Conservation (phyloP, 2,329 filamentous ascomycete genomes). For the Aspergillus tamarii region DNA sequence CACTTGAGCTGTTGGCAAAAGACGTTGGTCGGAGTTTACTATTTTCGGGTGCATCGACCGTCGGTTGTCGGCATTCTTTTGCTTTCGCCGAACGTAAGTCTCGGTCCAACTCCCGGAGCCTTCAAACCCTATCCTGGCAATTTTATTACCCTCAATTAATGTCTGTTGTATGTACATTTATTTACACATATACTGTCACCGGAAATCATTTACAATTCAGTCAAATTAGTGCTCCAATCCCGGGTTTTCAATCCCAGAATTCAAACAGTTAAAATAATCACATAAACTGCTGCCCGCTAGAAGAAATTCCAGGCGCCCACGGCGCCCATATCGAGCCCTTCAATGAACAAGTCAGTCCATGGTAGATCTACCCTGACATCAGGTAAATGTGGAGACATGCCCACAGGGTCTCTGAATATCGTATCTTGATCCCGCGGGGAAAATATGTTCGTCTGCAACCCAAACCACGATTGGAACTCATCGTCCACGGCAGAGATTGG, state of each 20-base stretch:
- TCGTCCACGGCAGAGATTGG: conserved; percentile 20
- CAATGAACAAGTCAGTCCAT: conserved; percentile 17
- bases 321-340: conserved; percentile 16
- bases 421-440: neutral
- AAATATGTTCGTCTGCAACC: conserved; percentile 21
- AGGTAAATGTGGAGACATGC: conserved; percentile 10
- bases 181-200: no score
- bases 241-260: no score
- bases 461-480: conserved; percentile 30
- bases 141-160: rapidly evolving
- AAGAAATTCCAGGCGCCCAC: conserved; percentile 16
- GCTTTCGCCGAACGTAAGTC: neutral
- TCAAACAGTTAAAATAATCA: neutral
- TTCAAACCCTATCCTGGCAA: neutral
- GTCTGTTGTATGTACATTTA: no score
- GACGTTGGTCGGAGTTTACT: neutral
- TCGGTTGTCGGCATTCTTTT: neutral
- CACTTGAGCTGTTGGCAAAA: neutral
- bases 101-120: neutral
- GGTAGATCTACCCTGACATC: conserved; percentile 16
- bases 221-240: no score
- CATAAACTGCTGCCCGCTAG: neutral
- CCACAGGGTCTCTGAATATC: neutral
- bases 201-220: no score
- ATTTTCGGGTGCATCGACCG: neutral